Evolutionary conservation across 225 moss, liverwort and hornwort genomes (phyloP).

Genomic region (Neckera pumila): DNA sequence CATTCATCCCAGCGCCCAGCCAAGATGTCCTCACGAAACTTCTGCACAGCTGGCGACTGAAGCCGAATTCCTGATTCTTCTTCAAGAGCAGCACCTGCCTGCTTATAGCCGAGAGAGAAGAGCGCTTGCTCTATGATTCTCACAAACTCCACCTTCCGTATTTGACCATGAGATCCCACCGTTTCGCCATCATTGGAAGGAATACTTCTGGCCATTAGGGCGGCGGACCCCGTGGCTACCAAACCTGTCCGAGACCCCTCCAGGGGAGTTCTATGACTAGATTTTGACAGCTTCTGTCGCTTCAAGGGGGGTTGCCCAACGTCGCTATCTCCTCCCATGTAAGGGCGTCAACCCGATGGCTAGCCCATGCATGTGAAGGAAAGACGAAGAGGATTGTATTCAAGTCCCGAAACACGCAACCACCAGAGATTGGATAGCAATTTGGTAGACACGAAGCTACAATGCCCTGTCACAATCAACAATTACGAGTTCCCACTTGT

Average conservation of each 20-base stretch:
- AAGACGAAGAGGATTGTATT: background rate
- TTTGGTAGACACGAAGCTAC: background rate
- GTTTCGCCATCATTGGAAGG: conserved; percentile 79
- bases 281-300: conserved; percentile 82
- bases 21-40: conserved; percentile 84
- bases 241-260: conserved; percentile 72
- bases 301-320: conserved; percentile 99
- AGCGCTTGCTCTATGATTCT: conserved; percentile 97
- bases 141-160: conserved; percentile 91
- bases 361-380: conserved; percentile 91
- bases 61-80: conserved; percentile 89
- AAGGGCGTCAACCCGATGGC: conserved; percentile 99
- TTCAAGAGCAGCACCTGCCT: conserved; percentile 72
- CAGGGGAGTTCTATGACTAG: conserved; percentile 46
- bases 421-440: background rate
- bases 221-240: conserved; percentile 73
- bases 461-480: conserved; percentile 22
- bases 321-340: conserved; percentile 99
- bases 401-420: background rate
- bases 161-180: conserved; percentile 88
- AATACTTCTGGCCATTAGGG: conserved; percentile 98
- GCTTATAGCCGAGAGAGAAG: conserved; percentile 82
- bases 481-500: background rate
- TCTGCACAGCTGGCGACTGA: conserved; percentile 80
- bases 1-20: conserved; percentile 91